These are phyloP conservation scores for Dioscorea dumetorum DNA, from an alignment of 106 monocot genomes.

Conservation along the genomic window DNA sequence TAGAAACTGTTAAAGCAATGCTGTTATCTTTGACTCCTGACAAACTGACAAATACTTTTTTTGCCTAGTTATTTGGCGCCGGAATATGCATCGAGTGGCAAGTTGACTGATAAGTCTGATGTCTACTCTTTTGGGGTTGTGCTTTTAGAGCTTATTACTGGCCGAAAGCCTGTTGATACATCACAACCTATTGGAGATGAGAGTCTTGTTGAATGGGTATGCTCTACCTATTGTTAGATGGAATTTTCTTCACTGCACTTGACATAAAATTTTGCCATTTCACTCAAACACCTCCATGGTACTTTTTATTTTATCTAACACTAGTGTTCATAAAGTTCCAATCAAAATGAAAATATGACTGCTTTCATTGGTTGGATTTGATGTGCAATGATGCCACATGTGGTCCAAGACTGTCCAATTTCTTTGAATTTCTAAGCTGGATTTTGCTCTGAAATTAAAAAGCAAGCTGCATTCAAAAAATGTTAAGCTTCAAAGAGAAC, in stretches of 20 bases:
- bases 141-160: conserved; percentile 48
- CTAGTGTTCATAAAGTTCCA: neutral
- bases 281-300: no score
- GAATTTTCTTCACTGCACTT: no score
- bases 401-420: no score
- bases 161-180: conserved; percentile 40
- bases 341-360: neutral
- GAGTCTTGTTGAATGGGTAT: conserved; percentile 61
- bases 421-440: no score
- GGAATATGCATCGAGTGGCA: conserved; percentile 50
- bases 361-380: no score
- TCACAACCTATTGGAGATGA: conserved; percentile 46
- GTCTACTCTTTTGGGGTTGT: conserved; percentile 55
- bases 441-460: no score
- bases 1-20: neutral
- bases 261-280: no score
- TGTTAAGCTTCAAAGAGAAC: no score
- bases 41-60: neutral
- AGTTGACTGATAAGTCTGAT: conserved; percentile 44
- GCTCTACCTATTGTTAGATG: neutral
- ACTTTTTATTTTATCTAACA: neutral
- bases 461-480: no score
- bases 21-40: no score
- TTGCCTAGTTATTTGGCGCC: conserved; percentile 46
- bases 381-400: no score